Evolutionary conservation across 1,139 yeast species (phyloP).

Genomic region (Kurtzmaniella quercitrusa): DNA sequence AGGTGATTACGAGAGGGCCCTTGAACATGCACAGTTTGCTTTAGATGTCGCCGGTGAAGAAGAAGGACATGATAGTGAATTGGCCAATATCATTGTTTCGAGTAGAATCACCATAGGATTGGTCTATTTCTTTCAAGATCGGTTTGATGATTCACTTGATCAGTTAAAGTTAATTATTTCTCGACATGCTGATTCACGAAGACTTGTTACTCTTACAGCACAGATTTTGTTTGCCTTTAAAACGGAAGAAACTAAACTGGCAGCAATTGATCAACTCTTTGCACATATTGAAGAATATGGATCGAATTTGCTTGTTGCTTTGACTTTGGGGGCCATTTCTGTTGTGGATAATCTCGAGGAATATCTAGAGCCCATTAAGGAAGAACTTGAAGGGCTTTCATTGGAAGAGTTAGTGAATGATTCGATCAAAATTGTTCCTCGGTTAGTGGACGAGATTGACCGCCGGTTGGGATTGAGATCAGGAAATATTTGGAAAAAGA

Average conservation of each 20-base stretch:
- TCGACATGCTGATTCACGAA: constrained; percentile 42
- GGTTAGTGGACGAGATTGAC: constrained; percentile 51
- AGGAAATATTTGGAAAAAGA: constrained; percentile 55
- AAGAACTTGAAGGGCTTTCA: constrained; percentile 56
- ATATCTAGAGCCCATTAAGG: constrained; percentile 58
- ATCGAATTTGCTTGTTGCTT: constrained; percentile 57
- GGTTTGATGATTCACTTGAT: constrained; percentile 61
- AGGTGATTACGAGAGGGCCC: constrained; percentile 50
- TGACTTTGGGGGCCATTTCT: constrained; percentile 79
- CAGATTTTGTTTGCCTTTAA: constrained; percentile 77
- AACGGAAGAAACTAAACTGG: constrained; percentile 69
- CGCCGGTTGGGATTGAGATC: constrained; percentile 19
- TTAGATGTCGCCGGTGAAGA: constrained; percentile 46
- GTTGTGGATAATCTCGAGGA: constrained; percentile 59
- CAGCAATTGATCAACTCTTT: constrained; percentile 72
- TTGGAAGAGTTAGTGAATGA: constrained; percentile 48
- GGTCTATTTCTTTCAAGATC: constrained; percentile 55
- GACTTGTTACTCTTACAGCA: constrained; percentile 68
- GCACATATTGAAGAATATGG: constrained; percentile 62
- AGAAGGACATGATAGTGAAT: constrained; percentile 13
- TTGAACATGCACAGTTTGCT: constrained; percentile 58
- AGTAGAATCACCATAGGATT: constrained; percentile 69
- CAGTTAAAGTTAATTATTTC: constrained; percentile 61
- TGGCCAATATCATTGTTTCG: constrained; percentile 37
- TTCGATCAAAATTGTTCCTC: constrained; percentile 52